phyloP scores from a whole-genome alignment of 2,329 filamentous ascomycete genomes.

The Coniochaeta sp. region DNA sequence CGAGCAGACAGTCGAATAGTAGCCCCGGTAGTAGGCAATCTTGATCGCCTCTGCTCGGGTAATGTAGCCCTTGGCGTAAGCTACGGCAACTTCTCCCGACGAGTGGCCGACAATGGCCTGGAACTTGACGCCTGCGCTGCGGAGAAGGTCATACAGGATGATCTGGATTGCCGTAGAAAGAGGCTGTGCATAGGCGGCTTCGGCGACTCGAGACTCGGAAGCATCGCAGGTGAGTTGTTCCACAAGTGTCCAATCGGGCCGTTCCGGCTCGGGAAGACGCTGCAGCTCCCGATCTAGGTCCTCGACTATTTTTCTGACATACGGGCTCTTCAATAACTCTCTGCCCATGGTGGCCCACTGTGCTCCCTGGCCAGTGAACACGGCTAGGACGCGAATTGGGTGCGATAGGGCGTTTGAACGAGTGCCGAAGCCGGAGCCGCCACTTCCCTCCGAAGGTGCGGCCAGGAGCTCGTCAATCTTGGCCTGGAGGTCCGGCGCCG shows the following conservation, averaged over 20 bases:
- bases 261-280: neutral
- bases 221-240: neutral
- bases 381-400: constrained; percentile 4
- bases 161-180: constrained; percentile 40
- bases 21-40: constrained; percentile 26
- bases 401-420: too few species aligned
- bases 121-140: constrained; percentile 23
- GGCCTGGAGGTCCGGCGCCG: neutral
- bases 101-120: constrained; percentile 36
- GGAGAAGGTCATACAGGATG: constrained; percentile 34
- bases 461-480: too few species aligned
- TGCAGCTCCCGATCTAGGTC: neutral
- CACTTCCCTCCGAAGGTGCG: neutral
- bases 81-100: constrained; percentile 39
- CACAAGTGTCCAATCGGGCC: neutral
- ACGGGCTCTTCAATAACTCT: constrained; percentile 7
- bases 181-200: neutral
- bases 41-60: constrained; percentile 30
- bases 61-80: constrained; percentile 37
- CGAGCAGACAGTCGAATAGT: constrained; percentile 11
- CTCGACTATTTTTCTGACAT: neutral
- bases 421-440: neutral
- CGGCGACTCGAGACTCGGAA: neutral
- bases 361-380: constrained; percentile 18
- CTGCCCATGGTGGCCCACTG: constrained; percentile 16